Evolutionary conservation across 2,329 filamentous ascomycete species (phyloP), one percentile per base, ranked within the genome.

Genomic region (Colletotrichum sublineola): DNA sequence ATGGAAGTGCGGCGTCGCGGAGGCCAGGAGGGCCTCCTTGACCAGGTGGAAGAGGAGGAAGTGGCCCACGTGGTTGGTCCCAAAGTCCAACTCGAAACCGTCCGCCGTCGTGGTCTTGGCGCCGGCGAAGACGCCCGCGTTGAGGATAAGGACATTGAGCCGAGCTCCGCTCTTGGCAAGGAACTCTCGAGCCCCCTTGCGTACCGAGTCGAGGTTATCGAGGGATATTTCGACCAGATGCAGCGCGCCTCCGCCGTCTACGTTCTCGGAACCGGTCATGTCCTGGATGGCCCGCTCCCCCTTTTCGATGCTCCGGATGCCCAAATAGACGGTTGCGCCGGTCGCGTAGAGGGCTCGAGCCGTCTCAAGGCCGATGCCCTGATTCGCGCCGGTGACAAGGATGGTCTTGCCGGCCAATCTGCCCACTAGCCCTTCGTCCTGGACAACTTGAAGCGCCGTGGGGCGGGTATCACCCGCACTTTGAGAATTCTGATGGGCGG

Each of bases 311-410:
- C 83, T 76, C 2, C 84, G 77, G 0, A 78, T 82, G 1, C 80
- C 79, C 8, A 82, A 70, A 72, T 24, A 24, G 24, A 24, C 24
- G 24, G 24, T 24, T 24, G 24, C 24, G 24, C 24, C 24, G 24
- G 24, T 24, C 24, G 24, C 24, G 24, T 24, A 24, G 0, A 85
- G 74, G 0, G 82, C 82, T 9, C 78, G 77, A 8, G 78, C 81
- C 1, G 81, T 84, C 71, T 82, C 82, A 20, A 82, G 75, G 9
- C 82, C 82, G 40, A 84, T 78, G 1, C 81, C 82, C 1, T 80
- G 81, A 8, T 81, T 81, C 52, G 76, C 77, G 20, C 82, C 82
- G 4, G 82, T 83, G 53, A 84, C 71, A 33, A 85, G 73, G 46
- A 82, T 76, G 15, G 79, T 77, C 74, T 82, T 84, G 56, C 78